Conservation (phyloP, 2,329 filamentous ascomycete genomes). For the Lasiodiplodia citricola region DNA sequence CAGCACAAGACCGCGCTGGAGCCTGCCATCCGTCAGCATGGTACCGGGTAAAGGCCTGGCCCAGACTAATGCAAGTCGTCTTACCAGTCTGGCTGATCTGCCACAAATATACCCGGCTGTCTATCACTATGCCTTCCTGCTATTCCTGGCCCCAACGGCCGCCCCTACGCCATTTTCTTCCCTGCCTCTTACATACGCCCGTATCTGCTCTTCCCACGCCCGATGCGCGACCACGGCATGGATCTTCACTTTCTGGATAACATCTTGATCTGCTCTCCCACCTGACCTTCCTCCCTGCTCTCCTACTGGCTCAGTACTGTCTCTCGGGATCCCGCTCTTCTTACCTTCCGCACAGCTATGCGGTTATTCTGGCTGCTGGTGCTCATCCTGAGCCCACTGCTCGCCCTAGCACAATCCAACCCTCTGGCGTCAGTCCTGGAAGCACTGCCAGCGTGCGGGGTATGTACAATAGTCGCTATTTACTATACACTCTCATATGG, state of each 20-base stretch:
- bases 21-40: slow-evolving; percentile 1
- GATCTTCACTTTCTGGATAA: not conserved
- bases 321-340: not conserved
- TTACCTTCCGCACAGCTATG: not conserved
- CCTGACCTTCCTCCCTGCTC: not conserved
- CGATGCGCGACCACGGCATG: not conserved
- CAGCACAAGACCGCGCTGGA: not conserved
- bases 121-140: not conserved
- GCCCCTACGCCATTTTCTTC: not conserved
- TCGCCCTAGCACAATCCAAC: not conserved
- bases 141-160: not conserved
- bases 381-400: slow-evolving; percentile 9
- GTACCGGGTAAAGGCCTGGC: slow-evolving; percentile 1
- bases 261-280: not conserved
- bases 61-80: not conserved
- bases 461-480: not conserved
- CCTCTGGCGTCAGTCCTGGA: slow-evolving; percentile 15
- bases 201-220: not conserved
- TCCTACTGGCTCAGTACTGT: not conserved
- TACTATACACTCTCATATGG: not conserved
- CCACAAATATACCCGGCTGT: not conserved
- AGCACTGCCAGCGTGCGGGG: slow-evolving; percentile 23
- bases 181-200: slow-evolving; percentile 11
- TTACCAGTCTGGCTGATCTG: not conserved
- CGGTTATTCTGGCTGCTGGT: slow-evolving; percentile 17